Base-by-base conservation (phyloP, 306 rosid species). In the Trichosanthes truncata region DNA sequence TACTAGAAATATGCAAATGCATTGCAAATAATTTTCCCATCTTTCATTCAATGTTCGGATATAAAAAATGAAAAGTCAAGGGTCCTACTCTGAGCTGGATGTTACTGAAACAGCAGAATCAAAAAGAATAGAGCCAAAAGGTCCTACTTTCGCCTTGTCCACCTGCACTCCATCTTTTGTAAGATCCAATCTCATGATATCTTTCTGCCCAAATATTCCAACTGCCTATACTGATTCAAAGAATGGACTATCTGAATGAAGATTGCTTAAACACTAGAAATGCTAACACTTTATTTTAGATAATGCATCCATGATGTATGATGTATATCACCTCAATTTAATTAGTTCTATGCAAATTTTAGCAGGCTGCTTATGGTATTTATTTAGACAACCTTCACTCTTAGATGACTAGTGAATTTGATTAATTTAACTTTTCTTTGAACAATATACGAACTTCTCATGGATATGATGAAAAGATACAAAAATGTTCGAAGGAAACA, bases 51-150 rank as follows among this genome's bases (percentile, higher is more conserved):
- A 0, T 36, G 75, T 68, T 69, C 41, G 36, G 4, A 73, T 1
- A 46, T 26, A 48, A 72, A 15, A 41, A 78, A 25, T 13, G 15
- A 73, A 86, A 75, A 79, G 35, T 26, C 87, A 87, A 84, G 89
- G 79, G 72, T 88, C 86, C 80, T 84, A 94, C 98, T 83, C 79
- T 7, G 90, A 80, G 83, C 83, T 81, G 84, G 87, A 89, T 62
- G 97, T 85, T 74, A 95, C 66, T 65, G 97, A 95, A 82, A 95
- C 93, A 26, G 99, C 99, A 79, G 99, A 93, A 89, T 95, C 99
- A 80, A 95, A 93, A 82, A 91, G 97, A 67, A 83, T 78, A 48
- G 92, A 89, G 67, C 94, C 99, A 9, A 95, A 84, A 76, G 99
- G 99, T 80, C 99, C 99, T 51, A 95, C 97, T 91, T 90, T 93